Base-by-base conservation (phyloP, 2,329 filamentous ascomycete species). In the Penicillium hordei region DNA sequence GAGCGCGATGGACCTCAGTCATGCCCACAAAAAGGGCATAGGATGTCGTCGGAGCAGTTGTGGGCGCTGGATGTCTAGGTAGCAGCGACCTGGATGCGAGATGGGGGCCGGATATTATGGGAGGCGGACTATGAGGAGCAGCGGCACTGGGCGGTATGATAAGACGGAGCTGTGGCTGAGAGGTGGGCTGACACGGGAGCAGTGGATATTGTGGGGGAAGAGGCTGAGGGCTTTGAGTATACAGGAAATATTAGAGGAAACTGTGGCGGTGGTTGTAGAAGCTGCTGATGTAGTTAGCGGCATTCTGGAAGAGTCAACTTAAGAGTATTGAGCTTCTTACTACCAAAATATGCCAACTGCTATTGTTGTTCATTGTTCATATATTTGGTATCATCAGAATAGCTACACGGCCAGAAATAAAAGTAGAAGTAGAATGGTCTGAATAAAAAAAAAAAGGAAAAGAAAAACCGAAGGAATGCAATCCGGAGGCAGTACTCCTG, bases 321-420 rank as follows among this genome's bases (percentile, higher is more conserved):
- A 17, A 25, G 23, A 2, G n/a, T 43, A 36, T 29, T 52, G 29
- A 34, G 19, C 12, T 45, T 7, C 17, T 23, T 15, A 12, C 48
- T 33, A 31, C 21, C 12, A 25, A 25, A 13, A 17, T 13, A n/a
- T 25, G 3, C 4, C 40, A 17, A 33, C 45, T n/a, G 15, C 5
- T 48, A 34, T 48, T 36, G 45, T 21, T 48, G 45, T n/a, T 36
- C 45, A 48, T 48, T 23, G 31, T 48, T 31, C 48, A 43, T 44
- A 48, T 60, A 60, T 63, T 60, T 68, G 63, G 64, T 68, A 68
- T 69, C 67, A 68, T 57, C 55, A 59, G 49, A 57, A 59, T 62
- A 63, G 57, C 59, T 67, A 64, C 56, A 65, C 43, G 48, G 52
- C 43, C 58, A 48, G 38, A 50, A 59, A 53, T 56, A 56, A 48